Conservation (phyloP, 345 rosid genomes). For the Nasturtium officinale region DNA sequence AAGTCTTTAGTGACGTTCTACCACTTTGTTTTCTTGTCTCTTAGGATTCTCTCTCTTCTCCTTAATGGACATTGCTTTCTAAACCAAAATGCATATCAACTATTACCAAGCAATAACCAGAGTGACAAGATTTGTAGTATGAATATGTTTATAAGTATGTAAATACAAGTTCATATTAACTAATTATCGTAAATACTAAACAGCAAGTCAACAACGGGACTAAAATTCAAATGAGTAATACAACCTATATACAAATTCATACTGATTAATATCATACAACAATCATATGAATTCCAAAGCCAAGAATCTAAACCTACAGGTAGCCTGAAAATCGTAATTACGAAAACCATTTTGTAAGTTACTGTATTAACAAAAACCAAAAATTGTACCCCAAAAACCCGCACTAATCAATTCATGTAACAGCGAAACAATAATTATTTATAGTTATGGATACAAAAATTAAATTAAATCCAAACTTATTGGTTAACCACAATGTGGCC, state of each 20-base stretch:
- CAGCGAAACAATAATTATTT: neutral
- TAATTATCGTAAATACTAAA: neutral
- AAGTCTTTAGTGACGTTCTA: slow-evolving; percentile 31
- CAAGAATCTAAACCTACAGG: neutral
- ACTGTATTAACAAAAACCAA: neutral
- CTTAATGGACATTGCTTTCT: slow-evolving; percentile 18
- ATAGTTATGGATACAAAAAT: slow-evolving; percentile 3
- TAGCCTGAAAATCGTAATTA: neutral
- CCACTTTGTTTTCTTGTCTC: slow-evolving; percentile 44
- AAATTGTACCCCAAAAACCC: neutral
- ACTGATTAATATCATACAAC: neutral
- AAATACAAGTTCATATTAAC: neutral
- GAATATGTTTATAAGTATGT: neutral
- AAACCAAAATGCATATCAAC: slow-evolving; percentile 21
- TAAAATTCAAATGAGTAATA: too few species aligned
- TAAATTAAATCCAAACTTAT: neutral
- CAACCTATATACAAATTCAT: neutral
- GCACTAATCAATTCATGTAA: neutral
- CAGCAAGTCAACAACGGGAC: neutral
- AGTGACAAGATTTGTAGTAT: neutral
- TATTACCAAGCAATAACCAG: slow-evolving; percentile 9
- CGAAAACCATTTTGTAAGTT: neutral
- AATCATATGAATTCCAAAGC: neutral
- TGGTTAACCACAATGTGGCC: neutral
- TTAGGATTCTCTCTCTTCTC: slow-evolving; percentile 33